phyloP scores from a whole-genome alignment of 805 yeast genomes.

The Vanderwaltozyma polyspora region DNA sequence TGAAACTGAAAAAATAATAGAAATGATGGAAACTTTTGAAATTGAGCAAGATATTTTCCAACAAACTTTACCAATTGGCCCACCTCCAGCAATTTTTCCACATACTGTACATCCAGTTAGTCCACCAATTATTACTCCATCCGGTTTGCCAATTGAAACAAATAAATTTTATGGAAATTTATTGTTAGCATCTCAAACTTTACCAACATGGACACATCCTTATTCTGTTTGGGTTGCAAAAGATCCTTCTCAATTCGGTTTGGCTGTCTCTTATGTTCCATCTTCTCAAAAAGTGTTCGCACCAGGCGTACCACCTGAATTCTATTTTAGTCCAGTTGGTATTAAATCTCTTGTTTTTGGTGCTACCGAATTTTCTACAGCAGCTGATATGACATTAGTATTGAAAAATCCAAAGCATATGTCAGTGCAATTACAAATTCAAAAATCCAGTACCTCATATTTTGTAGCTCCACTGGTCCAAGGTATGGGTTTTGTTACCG shows the following conservation, averaged over 20 bases:
- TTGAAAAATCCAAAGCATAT: constrained; percentile 17
- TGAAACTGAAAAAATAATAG: too few relatives aligned
- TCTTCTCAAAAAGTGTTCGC: constrained; percentile 57
- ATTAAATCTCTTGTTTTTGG: constrained; percentile 45
- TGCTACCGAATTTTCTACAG: constrained; percentile 32
- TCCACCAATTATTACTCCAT: constrained; percentile 18
- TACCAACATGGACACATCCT: constrained; percentile 73
- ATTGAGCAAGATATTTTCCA: constrained; percentile 28
- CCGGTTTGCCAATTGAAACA: constrained; percentile 45
- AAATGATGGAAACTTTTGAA: too few relatives aligned
- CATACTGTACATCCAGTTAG: constrained; percentile 19
- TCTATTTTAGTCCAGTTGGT: constrained; percentile 58
- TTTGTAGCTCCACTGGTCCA: constrained; percentile 42
- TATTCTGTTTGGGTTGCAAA: constrained; percentile 59
- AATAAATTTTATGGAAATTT: constrained; percentile 70
- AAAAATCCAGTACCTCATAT: constrained; percentile 8
- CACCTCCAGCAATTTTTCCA: constrained; percentile 36
- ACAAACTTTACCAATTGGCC: constrained; percentile 31
- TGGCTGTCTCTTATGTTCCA: constrained; percentile 56
- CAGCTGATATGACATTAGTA: constrained; percentile 9
- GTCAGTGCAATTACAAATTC: constrained; percentile 15
- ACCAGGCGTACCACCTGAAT: constrained; percentile 44
- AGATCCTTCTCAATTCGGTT: constrained; percentile 39
- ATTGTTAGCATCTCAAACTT: constrained; percentile 50
- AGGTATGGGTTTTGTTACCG: constrained; percentile 51